A percentile compares a stretch with the other conserved stretches of the same genome.
Evolutionary conservation across 1,284 basidiomycete genomes (phyloP).

Genomic region (Mycena citricolor): DNA sequence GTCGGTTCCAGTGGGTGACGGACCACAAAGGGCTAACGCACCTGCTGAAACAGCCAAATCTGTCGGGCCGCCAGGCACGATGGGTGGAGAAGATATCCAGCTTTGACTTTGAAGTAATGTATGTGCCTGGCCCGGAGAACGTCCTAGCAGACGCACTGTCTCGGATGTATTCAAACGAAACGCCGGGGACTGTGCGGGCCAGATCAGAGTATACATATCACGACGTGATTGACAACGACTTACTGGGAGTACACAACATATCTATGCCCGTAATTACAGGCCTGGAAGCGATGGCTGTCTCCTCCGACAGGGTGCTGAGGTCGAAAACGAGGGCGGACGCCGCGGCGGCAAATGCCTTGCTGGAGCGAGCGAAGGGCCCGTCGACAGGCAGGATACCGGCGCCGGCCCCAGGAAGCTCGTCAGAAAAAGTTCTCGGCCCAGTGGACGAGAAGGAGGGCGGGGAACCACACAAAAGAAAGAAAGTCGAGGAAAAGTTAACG

Average conservation of each 20-base stretch:
- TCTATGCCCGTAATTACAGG: slow-evolving; percentile 21
- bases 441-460: slow-evolving; percentile 26
- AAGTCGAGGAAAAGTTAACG: not conserved
- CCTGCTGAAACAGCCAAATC: slow-evolving; percentile 27
- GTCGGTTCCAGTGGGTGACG: slow-evolving; percentile 26
- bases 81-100: slow-evolving; percentile 31
- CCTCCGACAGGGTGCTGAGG: slow-evolving; percentile 1
- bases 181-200: slow-evolving; percentile 23
- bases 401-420: slow-evolving; percentile 1
- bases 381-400: not conserved
- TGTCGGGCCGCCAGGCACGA: slow-evolving; percentile 28
- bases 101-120: slow-evolving; percentile 24
- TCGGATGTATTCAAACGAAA: slow-evolving; percentile 21
- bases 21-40: slow-evolving; percentile 33
- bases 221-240: slow-evolving; percentile 9
- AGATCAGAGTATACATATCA: slow-evolving; percentile 20
- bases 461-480: slow-evolving; percentile 6
- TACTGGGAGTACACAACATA: slow-evolving; percentile 1
- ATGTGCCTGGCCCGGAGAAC: slow-evolving; percentile 24
- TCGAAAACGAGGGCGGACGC: not conserved
- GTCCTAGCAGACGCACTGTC: slow-evolving; percentile 23
- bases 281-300: slow-evolving; percentile 12
- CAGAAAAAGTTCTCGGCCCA: slow-evolving; percentile 12
- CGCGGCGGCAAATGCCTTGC: no score
- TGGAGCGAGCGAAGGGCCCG: not conserved